Evolutionary conservation across 257 asterid species (phyloP).

Genomic region (Capsicum baccatum): DNA sequence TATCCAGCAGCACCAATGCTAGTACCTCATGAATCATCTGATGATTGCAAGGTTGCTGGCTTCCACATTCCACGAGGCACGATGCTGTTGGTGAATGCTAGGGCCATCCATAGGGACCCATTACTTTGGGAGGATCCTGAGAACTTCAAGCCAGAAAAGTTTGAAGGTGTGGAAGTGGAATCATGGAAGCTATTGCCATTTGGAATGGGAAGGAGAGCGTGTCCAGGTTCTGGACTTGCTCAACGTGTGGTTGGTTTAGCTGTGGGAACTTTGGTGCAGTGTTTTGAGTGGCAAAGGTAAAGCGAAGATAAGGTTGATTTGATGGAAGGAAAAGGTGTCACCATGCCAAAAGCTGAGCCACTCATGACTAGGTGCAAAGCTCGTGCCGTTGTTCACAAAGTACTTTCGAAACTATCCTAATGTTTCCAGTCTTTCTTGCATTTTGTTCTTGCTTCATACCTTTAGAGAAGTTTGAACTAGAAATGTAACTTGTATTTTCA

Average conservation of each 20-base stretch:
- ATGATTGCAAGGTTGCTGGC: constrained; percentile 51
- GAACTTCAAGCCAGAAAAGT: constrained; percentile 61
- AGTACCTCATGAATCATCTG: constrained; percentile 61
- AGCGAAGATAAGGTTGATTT: constrained; percentile 50
- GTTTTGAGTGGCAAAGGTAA: constrained; percentile 63
- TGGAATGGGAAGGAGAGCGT: constrained; percentile 77
- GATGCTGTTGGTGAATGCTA: constrained; percentile 58
- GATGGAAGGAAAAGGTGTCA: constrained; percentile 53
- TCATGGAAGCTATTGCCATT: constrained; percentile 55
- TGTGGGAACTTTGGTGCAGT: constrained; percentile 55
- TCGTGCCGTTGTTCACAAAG: constrained; percentile 31
- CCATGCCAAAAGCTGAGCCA: constrained; percentile 51
- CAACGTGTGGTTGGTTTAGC: constrained; percentile 53
- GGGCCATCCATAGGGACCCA: constrained; percentile 76
- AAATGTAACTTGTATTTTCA: neutral
- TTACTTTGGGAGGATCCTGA: constrained; percentile 56
- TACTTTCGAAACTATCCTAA: constrained; percentile 19
- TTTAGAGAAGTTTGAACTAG: neutral
- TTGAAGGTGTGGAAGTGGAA: constrained; percentile 40
- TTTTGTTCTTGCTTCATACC: neutral
- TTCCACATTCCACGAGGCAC: constrained; percentile 60
- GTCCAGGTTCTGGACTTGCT: constrained; percentile 67
- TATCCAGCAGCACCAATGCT: constrained; percentile 61
- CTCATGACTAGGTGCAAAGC: constrained; percentile 53
- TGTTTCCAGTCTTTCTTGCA: neutral